phyloP scores from a whole-genome alignment of 306 rosid species.

The Cicer arietinum region DNA sequence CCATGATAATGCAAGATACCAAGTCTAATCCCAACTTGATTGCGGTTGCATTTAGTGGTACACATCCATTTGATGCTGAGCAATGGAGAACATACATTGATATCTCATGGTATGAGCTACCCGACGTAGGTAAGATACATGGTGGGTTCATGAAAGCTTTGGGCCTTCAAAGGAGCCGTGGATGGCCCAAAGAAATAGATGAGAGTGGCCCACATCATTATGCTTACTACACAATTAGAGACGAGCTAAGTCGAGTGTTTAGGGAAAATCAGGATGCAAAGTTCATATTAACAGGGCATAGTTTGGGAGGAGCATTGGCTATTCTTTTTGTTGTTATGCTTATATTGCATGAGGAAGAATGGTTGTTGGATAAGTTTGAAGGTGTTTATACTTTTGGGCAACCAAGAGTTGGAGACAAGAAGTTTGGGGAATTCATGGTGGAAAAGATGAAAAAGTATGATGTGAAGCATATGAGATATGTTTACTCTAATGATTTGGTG shows the following conservation, averaged over 20 bases:
- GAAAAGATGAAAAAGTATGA: slow-evolving; percentile 47
- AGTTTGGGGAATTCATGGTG: slow-evolving; percentile 65
- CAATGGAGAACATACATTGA: slow-evolving; percentile 74
- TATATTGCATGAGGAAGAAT: slow-evolving; percentile 56
- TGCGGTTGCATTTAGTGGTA: slow-evolving; percentile 78
- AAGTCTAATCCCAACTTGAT: slow-evolving; percentile 55
- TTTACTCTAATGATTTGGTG: slow-evolving; percentile 64
- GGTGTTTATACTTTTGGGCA: slow-evolving; percentile 83
- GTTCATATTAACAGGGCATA: slow-evolving; percentile 78
- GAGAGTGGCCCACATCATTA: slow-evolving; percentile 16
- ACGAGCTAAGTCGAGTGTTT: slow-evolving; percentile 49
- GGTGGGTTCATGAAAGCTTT: slow-evolving; percentile 77
- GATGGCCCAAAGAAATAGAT: slow-evolving; percentile 69
- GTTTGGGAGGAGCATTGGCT: slow-evolving; percentile 84
- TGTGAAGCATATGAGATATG: slow-evolving; percentile 59
- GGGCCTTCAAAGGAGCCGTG: slow-evolving; percentile 48
- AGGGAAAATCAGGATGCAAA: slow-evolving; percentile 56
- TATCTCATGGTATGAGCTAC: slow-evolving; percentile 70
- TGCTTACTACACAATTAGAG: slow-evolving; percentile 69
- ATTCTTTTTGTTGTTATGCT: slow-evolving; percentile 64
- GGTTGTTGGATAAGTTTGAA: slow-evolving; percentile 66
- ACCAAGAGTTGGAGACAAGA: slow-evolving; percentile 71
- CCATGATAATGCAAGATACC: slow-evolving; percentile 59
- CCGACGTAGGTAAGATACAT: slow-evolving; percentile 63
- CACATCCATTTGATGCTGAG: slow-evolving; percentile 63